Percentiles rank a stretch among this genome's conserved stretches.
Conservation (phyloP, 768 basidiomycete species). For the Serendipita indica region DNA sequence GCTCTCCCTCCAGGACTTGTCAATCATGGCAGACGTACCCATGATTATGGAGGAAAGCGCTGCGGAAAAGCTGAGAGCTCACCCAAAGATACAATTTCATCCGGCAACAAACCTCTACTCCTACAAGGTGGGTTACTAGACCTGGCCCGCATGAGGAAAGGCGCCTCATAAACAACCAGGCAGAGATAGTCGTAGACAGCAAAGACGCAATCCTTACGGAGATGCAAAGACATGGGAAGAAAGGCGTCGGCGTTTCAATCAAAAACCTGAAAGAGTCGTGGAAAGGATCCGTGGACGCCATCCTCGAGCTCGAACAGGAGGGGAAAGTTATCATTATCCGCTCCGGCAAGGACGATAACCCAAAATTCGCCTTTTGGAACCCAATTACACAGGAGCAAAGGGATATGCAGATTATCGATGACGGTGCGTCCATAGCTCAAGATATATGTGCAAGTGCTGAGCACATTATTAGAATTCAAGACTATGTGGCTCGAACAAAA, state of each 20-base stretch:
- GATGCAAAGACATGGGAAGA: constrained; percentile 70
- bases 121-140: constrained; percentile 48
- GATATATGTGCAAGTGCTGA: neutral
- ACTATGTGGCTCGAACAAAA: constrained; percentile 77
- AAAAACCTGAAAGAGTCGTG: constrained; percentile 79
- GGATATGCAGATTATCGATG: constrained; percentile 59
- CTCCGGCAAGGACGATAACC: constrained; percentile 65
- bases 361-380: constrained; percentile 82
- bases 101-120: constrained; percentile 74
- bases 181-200: constrained; percentile 53
- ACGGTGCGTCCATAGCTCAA: constrained; percentile 36
- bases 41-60: constrained; percentile 55
- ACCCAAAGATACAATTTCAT: constrained; percentile 68
- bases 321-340: constrained; percentile 82
- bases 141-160: neutral
- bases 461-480: constrained; percentile 49
- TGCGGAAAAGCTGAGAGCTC: constrained; percentile 65
- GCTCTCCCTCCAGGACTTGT: constrained; percentile 77
- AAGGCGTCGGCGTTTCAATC: constrained; percentile 74
- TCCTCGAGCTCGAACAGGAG: constrained; percentile 81
- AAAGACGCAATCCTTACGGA: constrained; percentile 73
- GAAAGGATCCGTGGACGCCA: constrained; percentile 70
- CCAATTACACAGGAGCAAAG: constrained; percentile 69
- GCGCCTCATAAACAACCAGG: neutral
- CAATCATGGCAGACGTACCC: constrained; percentile 64